Conservation (phyloP, 2,329 filamentous ascomycete species). For the Aspergillus brasiliensis region DNA sequence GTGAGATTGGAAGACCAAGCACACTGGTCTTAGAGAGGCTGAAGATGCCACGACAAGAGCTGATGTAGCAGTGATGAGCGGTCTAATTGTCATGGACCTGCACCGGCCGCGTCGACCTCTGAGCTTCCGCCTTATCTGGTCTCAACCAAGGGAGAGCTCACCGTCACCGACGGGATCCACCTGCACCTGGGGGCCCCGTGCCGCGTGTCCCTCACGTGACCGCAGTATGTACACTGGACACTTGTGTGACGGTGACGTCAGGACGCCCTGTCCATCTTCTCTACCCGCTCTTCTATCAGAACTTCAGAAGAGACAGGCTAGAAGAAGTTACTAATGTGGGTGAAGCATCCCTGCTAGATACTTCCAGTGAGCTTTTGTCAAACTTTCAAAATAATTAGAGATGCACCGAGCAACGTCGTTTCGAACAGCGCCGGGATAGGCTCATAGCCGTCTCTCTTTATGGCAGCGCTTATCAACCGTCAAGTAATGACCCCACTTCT, state of each 20-base stretch:
- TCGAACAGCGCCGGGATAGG: not conserved
- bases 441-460: not conserved
- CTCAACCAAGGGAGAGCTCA: slow-evolving; percentile 12
- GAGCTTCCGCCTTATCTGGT: slow-evolving; percentile 8
- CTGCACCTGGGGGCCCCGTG: slow-evolving; percentile 13
- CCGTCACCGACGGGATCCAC: slow-evolving; percentile 14
- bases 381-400: not conserved
- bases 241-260: slow-evolving; percentile 15
- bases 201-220: slow-evolving; percentile 21
- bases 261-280: not conserved
- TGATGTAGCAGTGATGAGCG: not conserved
- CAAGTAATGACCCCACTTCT: not conserved
- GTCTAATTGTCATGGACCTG: not conserved
- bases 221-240: not conserved
- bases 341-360: not conserved
- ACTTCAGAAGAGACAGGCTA: not conserved
- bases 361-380: not conserved
- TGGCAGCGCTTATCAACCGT: not conserved
- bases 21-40: not conserved
- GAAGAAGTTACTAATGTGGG: too few species aligned
- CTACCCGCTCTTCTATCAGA: too few species aligned
- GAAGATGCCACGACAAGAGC: not conserved
- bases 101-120: not conserved
- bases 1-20: not conserved
- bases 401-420: not conserved